Evolutionary conservation across 2,329 filamentous ascomycete genomes (phyloP).

Genomic region (Colletotrichum lentis): DNA sequence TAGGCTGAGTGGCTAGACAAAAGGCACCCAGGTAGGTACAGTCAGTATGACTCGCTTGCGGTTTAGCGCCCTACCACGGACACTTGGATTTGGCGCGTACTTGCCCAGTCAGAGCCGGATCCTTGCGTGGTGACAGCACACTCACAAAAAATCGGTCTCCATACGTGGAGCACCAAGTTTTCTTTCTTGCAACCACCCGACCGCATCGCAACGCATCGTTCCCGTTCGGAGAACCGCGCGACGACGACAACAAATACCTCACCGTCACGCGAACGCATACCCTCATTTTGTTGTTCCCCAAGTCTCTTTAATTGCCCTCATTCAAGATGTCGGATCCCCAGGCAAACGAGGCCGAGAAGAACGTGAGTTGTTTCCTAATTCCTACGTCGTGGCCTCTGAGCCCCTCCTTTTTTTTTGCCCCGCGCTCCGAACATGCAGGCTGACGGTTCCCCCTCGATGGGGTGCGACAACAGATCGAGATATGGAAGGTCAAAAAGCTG

Average conservation of each 20-base stretch:
- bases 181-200: slow-evolving; percentile 31
- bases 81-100: slow-evolving; percentile 19
- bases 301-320: slow-evolving; percentile 38
- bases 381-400: slow-evolving; percentile 24
- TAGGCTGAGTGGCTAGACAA: slow-evolving; percentile 18
- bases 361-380: slow-evolving; percentile 60
- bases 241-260: slow-evolving; percentile 29
- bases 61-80: slow-evolving; percentile 34
- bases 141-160: slow-evolving; percentile 33
- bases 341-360: slow-evolving; percentile 97
- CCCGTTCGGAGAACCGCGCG: slow-evolving; percentile 33
- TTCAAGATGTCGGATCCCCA: slow-evolving; percentile 85
- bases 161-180: slow-evolving; percentile 35
- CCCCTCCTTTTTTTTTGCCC: slow-evolving; percentile 35
- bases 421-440: slow-evolving; percentile 35
- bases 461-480: slow-evolving; percentile 65
- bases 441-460: slow-evolving; percentile 35
- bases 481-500: slow-evolving; percentile 99
- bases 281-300: slow-evolving; percentile 31
- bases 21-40: not conserved
- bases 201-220: slow-evolving; percentile 36
- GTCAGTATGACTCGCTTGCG: slow-evolving; percentile 33
- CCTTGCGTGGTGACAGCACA: slow-evolving; percentile 33
- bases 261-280: slow-evolving; percentile 36
- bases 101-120: slow-evolving; percentile 24